These are phyloP conservation scores for Mycogone perniciosa DNA, from an alignment of 2,329 filamentous ascomycete species.

Conservation along the genomic window DNA sequence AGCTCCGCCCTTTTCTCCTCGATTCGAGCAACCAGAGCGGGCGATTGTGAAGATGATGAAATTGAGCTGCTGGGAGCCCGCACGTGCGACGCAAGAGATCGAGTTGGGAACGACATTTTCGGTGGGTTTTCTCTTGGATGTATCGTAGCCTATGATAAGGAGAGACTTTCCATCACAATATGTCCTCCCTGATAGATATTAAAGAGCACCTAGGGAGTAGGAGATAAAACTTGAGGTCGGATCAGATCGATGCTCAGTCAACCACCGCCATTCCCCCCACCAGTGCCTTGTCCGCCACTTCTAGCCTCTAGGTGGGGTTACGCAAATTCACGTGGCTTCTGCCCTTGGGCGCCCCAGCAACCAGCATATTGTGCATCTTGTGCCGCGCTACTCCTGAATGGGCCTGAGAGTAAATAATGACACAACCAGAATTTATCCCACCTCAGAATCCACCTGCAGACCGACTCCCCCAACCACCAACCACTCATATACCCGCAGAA, in stretches of 20 bases:
- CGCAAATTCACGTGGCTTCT: conserved; percentile 6
- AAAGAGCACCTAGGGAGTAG: too few species aligned
- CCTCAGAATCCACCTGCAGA: conserved; percentile 5
- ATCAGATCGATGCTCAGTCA: too few species aligned
- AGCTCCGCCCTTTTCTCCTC: conserved; percentile 82
- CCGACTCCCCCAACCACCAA: conserved; percentile 8
- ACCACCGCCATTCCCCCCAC: too few species aligned
- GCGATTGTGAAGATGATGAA: conserved; percentile 54
- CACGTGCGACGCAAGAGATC: conserved; percentile 58
- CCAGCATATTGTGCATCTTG: conserved; percentile 15
- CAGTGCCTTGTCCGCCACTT: not conserved
- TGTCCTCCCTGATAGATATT: too few species aligned
- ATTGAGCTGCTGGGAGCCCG: conserved; percentile 53
- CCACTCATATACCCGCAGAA: not conserved
- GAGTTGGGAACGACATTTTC: conserved; percentile 51
- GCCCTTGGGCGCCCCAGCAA: conserved; percentile 23
- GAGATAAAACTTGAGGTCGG: too few species aligned
- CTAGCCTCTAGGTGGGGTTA: not conserved
- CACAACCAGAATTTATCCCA: conserved; percentile 19
- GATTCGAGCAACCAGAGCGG: conserved; percentile 66
- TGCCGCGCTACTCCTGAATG: conserved; percentile 21
- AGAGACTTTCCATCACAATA: too few species aligned
- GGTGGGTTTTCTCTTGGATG: not conserved
- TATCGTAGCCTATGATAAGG: too few species aligned
- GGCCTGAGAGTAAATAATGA: conserved; percentile 31